phyloP scores from a whole-genome alignment of 805 yeast genomes.

The Sugiyamaella americana region DNA sequence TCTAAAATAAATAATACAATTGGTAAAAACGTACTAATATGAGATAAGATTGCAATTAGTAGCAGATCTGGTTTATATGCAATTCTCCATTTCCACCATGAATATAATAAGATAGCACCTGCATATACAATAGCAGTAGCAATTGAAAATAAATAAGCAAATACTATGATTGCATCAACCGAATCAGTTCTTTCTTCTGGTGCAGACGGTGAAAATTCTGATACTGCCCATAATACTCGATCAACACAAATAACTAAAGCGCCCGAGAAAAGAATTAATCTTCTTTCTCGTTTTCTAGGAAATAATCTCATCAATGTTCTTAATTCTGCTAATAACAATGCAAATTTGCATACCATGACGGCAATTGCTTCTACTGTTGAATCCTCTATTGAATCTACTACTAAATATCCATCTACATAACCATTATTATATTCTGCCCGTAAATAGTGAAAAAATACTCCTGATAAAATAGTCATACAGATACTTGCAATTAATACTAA shows the following conservation, averaged over 20 bases:
- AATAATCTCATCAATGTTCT: conserved; percentile 16
- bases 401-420: conserved; percentile 13
- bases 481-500: conserved; percentile 8
- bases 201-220: conserved; percentile 9
- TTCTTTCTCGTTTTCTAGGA: conserved; percentile 17
- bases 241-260: conserved; percentile 8
- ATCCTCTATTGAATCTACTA: conserved; percentile 9
- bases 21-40: conserved; percentile 15
- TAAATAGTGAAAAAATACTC: conserved; percentile 4
- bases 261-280: conserved; percentile 16
- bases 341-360: conserved; percentile 5
- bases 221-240: conserved; percentile 13
- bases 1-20: conserved; percentile 20
- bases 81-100: conserved; percentile 14
- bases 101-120: conserved; percentile 16
- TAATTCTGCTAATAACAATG: conserved; percentile 16
- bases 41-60: conserved; percentile 15
- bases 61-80: conserved; percentile 14
- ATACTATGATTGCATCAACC: conserved; percentile 20
- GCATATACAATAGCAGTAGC: conserved; percentile 20
- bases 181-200: conserved; percentile 14
- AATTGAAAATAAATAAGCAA: conserved; percentile 22
- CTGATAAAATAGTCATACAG: conserved; percentile 10
- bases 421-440: conserved; percentile 11
- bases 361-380: conserved; percentile 2